phyloP scores from a whole-genome alignment of 441 rosid genomes.

The Aleurites moluccanus region DNA sequence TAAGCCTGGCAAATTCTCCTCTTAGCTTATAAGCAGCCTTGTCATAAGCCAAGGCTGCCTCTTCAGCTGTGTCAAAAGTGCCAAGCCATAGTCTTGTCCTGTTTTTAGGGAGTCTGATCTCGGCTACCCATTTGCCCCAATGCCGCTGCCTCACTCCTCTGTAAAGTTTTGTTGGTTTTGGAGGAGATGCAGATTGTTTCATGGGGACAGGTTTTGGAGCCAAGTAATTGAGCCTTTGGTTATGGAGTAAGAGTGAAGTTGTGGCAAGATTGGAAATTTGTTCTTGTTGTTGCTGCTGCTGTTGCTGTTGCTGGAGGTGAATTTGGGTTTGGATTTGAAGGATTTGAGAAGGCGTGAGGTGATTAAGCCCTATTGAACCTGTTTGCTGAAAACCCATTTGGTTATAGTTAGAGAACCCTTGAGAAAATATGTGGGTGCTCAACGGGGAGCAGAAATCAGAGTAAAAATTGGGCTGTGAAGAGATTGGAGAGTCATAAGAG shows the following conservation, averaged over 20 bases:
- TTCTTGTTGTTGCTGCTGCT: constrained; percentile 18
- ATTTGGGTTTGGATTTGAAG: constrained; percentile 68
- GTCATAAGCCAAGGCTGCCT: constrained; percentile 91
- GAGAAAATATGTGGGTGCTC: constrained; percentile 35
- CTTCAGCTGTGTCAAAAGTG: constrained; percentile 81
- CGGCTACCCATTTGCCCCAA: constrained; percentile 99
- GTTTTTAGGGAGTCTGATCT: constrained; percentile 89
- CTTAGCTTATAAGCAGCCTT: constrained; percentile 83
- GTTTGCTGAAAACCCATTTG: constrained; percentile 29
- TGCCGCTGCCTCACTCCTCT: constrained; percentile 94
- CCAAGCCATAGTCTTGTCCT: constrained; percentile 95
- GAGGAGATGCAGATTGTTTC: constrained; percentile 43
- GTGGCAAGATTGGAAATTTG: constrained; percentile 15
- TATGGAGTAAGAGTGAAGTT: neutral
- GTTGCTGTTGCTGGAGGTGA: constrained; percentile 31
- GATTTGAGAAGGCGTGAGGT: constrained; percentile 59
- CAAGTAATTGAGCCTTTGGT: constrained; percentile 31
- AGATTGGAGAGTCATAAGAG: constrained; percentile 16
- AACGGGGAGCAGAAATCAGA: constrained; percentile 39
- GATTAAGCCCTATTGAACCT: constrained; percentile 55
- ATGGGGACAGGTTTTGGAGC: constrained; percentile 58
- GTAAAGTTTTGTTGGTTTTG: constrained; percentile 62
- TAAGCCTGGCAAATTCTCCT: constrained; percentile 82
- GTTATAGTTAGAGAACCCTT: constrained; percentile 30
- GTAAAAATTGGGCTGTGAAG: constrained; percentile 33